A percentile compares a stretch with the other conserved stretches of the same genome.
Conservation (phyloP, 2,329 filamentous ascomycete species). For the Hawksworthiomyces lignivorus region DNA sequence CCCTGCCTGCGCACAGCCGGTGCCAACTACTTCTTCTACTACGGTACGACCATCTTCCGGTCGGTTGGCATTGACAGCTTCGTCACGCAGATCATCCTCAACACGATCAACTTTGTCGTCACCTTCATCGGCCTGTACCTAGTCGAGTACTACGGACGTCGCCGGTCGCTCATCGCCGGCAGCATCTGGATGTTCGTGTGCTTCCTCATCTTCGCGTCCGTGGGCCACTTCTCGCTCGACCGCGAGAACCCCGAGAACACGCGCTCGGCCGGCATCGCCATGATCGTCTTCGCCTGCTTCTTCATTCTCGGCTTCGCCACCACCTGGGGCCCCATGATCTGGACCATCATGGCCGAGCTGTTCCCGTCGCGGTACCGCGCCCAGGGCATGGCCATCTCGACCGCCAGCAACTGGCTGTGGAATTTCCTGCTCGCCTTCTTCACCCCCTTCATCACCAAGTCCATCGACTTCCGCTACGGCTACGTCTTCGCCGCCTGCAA, state of each 20-base stretch:
- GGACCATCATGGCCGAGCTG: conserved; percentile 17
- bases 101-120: conserved; percentile 33
- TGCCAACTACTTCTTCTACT: conserved; percentile 51
- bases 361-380: conserved; percentile 16
- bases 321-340: conserved; percentile 18
- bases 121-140: conserved; percentile 62
- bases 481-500: conserved; percentile 70
- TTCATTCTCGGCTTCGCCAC: conserved; percentile 65
- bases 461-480: conserved; percentile 60
- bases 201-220: conserved; percentile 55
- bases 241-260: conserved; percentile 32
- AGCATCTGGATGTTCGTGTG: conserved; percentile 60
- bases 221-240: conserved; percentile 36
- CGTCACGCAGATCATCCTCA: conserved; percentile 58
- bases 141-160: conserved; percentile 61
- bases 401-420: conserved; percentile 47
- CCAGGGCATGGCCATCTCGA: conserved; percentile 15
- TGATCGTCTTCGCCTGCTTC: conserved; percentile 67
- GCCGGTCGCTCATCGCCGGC: conserved; percentile 57
- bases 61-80: conserved; percentile 59
- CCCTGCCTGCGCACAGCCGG: conserved; percentile 29
- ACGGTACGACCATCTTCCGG: conserved; percentile 57
- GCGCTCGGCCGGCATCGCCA: conserved; percentile 47
- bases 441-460: conserved; percentile 32
- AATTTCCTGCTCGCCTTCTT: conserved; percentile 42